Percentiles rank a stretch among this genome's conserved stretches.
Conservation (phyloP, 495 filamentous ascomycete genomes). For the Hypoxylon crocopeplum region DNA sequence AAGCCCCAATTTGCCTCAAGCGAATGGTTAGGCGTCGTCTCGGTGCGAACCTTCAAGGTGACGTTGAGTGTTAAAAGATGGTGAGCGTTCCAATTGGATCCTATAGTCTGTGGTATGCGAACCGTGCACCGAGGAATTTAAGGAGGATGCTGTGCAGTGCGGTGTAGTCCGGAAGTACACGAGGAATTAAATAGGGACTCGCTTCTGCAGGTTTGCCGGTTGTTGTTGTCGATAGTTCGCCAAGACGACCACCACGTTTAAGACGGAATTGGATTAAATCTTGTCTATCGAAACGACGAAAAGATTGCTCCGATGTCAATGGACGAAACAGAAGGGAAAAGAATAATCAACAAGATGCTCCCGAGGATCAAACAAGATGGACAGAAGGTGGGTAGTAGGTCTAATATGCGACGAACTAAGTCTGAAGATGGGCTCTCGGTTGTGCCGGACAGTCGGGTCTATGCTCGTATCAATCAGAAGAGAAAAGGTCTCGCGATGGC, state of each 20-base stretch:
- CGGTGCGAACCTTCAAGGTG: constrained; percentile 35
- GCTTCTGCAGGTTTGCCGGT: constrained; percentile 11
- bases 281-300: constrained; percentile 40
- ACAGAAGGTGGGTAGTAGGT: constrained; percentile 14
- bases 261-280: constrained; percentile 49
- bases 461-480: constrained; percentile 39
- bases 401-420: constrained; percentile 28
- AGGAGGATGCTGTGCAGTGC: constrained; percentile 17
- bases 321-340: constrained; percentile 41
- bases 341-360: constrained; percentile 50
- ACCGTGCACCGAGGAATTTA: constrained; percentile 8
- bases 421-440: constrained; percentile 38
- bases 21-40: constrained; percentile 30
- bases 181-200: constrained; percentile 12
- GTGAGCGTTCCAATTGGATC: constrained; percentile 17
- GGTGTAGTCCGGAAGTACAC: background rate
- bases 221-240: constrained; percentile 19
- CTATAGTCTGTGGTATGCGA: constrained; percentile 21
- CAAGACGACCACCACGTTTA: constrained; percentile 25
- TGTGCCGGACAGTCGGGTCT: constrained; percentile 46
- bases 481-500: constrained; percentile 37
- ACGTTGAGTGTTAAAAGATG: constrained; percentile 18
- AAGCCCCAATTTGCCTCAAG: constrained; percentile 38
- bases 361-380: constrained; percentile 30
- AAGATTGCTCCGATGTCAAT: constrained; percentile 19